Evolutionary conservation across 1,284 basidiomycete species (phyloP), one percentile per base, ranked within the genome.

Genomic region (Cutaneotrichosporon dermatis): DNA sequence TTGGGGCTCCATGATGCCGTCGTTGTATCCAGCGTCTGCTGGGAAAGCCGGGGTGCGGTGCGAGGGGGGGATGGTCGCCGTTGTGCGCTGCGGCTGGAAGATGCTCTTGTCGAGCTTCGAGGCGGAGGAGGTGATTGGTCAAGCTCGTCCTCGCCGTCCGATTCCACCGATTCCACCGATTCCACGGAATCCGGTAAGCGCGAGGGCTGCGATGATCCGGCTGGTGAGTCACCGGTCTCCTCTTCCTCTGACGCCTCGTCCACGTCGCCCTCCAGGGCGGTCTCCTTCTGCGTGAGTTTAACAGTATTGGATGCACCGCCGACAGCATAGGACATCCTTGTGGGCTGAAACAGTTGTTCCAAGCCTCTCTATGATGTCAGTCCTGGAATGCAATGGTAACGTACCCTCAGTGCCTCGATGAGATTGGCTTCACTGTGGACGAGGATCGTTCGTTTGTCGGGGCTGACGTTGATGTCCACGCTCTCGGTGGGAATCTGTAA

Each of bases 401-500:
- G 41, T 60, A 91, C 91, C 80, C 88, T 91, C 41, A 98, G 80
- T 0, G 86, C 84, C 25, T 86, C 81, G 1, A 98, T 82, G 6
- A 99, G 78, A 60, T 88, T 88, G 5, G 82, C 82, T 74, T 99
- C 96, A 73, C 88, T 88, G 71, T 98, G 93, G 9, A 99, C 75
- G 57, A 97, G 87, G 41, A 99, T 89, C 0, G 92, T 96, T 6
- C 96, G 84, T 74, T 99, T 99, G 79, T 99, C 96, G 0, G 96
- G 95, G 66, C 88, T 92, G 62, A 99, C 90, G 69, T 99, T 99
- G 73, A 99, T 87, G 72, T 99, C 96, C 69, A 89, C 92, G 1
- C 86, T 82, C 62, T 89, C 91, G 5, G 86, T 86, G 0, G 90
- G 90, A 5, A 97, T 75, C 25, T 85, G 79, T 65, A 98, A 88